Evolutionary conservation across 176 grass and related monocot genomes (phyloP).

Genomic region (Otatea glauca): DNA sequence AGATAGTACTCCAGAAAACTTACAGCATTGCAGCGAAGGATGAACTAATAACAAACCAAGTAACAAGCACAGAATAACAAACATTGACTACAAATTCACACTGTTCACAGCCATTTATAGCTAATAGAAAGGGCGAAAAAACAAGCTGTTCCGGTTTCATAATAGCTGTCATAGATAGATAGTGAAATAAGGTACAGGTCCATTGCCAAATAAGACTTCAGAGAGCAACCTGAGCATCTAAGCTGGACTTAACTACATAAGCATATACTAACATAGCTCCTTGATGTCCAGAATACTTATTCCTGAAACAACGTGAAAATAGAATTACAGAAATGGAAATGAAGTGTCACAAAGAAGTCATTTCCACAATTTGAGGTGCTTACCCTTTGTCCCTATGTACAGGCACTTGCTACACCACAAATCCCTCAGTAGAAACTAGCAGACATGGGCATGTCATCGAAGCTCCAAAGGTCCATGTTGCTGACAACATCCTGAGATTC

Average conservation of each 20-base stretch:
- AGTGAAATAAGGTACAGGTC: conserved; percentile 18
- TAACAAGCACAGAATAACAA: conserved; percentile 3
- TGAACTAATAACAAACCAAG: conserved; percentile 11
- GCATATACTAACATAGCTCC: conserved; percentile 35
- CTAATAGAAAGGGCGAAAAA: conserved; percentile 1
- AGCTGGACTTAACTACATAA: neutral
- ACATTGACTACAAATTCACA: neutral
- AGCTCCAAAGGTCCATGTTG: conserved; percentile 79
- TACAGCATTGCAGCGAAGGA: neutral
- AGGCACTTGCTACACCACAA: neutral
- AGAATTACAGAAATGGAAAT: conserved; percentile 21
- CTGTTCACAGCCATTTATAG: conserved; percentile 25
- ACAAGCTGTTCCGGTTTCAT: neutral
- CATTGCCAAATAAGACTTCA: neutral
- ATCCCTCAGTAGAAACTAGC: conserved; percentile 37
- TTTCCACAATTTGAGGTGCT: neutral
- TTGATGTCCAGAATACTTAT: conserved; percentile 48
- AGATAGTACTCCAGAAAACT: neutral
- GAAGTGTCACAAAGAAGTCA: neutral
- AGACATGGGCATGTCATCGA: conserved; percentile 62
- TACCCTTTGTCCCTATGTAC: conserved; percentile 53
- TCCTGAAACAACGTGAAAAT: conserved; percentile 38
- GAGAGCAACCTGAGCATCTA: conserved; percentile 19
- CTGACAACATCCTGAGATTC: conserved; percentile 45
- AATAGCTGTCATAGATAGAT: conserved; percentile 1